Base-by-base conservation (phyloP, 352 stramenopile species). In the Peronospora belbahrii region DNA sequence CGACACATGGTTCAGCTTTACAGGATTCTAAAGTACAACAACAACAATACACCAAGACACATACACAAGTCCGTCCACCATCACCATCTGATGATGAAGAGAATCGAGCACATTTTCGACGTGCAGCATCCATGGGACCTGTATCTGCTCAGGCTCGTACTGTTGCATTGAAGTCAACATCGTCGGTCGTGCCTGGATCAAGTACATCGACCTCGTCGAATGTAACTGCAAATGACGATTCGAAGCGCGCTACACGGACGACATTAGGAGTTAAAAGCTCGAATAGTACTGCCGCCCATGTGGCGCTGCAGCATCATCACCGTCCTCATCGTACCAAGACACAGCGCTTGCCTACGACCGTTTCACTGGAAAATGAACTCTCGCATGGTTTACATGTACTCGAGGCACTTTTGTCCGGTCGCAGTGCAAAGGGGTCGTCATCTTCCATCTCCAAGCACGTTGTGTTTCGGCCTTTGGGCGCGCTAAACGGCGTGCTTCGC, bases 311-410 rank as follows among this genome's bases (percentile, higher is more conserved):
- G 13, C 31, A 5, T 18, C 13, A 51, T 11, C 56, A 45, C 27
- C 61, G 38, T 33, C 52, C 22, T 56, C 60, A 28, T 40, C 49
- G 42, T 48, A 51, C 48, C 11, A 88, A 84, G 54, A 70, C 62
- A 14, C 60, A 85, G 39, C 78, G 79, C 31, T 48, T 85, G 7
- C 53, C 74, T 0, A 90, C 79, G 23, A 90, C 65, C 2, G 74
- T 90, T 39, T 54, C 64, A 28, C 63, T 90, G n/a, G 79, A 90
- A 38, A 90, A 90, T 46, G 67, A 88, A 19, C 59, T 90, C 1
- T 72, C 72, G 20, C 67, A 72, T 25, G 74, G 74, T 4, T 48
- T 87, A 4, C 74, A 90, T 24, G 56, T 83, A 24, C 62, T 90
- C 9, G 74, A 86, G 32, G 63, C 59, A 28, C 66, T 87, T 8